Evolutionary conservation across 345 rosid species (phyloP), one percentile per base, ranked within the genome.

Genomic region (Boechera retrofracta): DNA sequence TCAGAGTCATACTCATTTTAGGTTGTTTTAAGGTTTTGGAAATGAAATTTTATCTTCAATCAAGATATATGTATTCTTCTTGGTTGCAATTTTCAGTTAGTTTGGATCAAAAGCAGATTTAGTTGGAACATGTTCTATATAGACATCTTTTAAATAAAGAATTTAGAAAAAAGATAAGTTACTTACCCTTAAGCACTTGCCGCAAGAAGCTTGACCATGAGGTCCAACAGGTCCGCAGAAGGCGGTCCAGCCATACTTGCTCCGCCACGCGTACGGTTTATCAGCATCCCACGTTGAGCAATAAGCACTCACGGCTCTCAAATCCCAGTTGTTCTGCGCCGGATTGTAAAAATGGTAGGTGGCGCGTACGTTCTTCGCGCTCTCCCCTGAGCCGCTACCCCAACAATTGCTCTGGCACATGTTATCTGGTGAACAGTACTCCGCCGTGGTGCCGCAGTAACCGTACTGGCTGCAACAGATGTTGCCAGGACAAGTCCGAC

Each of bases 231-330:
- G 91, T 0, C 84, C 87, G 3, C 93, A 86, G 24, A 87, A 88
- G 45, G 97, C 91, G 0, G 93, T 85, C 93, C 93, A 86, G 4
- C 93, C 93, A 36, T 87, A 82, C 58, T 72, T 85, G 2, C 62
- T 76, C 10, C 97, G 82, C 97, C 97, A 87, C 5, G 69, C 68
- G 49, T 85, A 59, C 2, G 92, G 89, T 48, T 84, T 82, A 54
- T 26, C 66, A 15, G 91, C 93, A 21, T 91, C 93, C 89, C 93
- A 87, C 0, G 93, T 83, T 1, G 97, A 47, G 57, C 97, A 89
- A 31, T 44, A 89, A 29, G 87, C 90, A 65, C 88, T 81, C 1
- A 68, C 92, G 0, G 84, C 74, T 13, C 7, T 77, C 82, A 88
- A 68, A 58, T 85, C 73, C 93, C 95, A 88, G 1, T 80, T 80